Percentiles rank a stretch among this genome's conserved stretches.
Evolutionary conservation across 78 protist genomes (phyloP).

Genomic region (Dictyostelium intermedium): DNA sequence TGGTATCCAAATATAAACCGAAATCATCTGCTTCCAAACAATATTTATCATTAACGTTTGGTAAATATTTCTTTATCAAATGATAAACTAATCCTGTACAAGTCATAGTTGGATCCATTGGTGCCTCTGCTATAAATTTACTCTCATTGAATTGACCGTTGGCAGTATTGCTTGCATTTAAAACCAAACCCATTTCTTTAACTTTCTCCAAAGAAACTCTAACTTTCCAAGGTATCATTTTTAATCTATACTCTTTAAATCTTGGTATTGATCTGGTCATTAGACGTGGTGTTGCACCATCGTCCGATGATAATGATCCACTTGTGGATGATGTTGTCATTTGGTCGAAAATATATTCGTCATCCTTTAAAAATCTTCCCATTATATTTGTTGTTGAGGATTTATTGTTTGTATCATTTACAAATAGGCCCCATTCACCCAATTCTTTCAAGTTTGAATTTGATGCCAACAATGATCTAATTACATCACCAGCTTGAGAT

Average conservation of each 20-base stretch:
- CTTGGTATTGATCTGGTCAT: not conserved
- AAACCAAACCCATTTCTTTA: conserved; percentile 42
- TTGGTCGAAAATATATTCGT: conserved; percentile 50
- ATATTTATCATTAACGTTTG: not conserved
- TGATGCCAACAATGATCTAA: conserved; percentile 23
- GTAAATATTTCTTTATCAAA: conserved; percentile 24
- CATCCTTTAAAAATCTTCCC: conserved; percentile 55
- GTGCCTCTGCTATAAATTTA: conserved; percentile 27
- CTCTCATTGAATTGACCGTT: not conserved
- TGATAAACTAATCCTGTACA: conserved; percentile 65
- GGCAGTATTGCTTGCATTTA: not conserved
- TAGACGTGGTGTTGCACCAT: not conserved
- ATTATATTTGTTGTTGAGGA: not conserved
- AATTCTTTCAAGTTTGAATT: conserved; percentile 53
- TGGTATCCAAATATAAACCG: conserved; percentile 39
- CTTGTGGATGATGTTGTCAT: not conserved
- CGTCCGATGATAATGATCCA: not conserved
- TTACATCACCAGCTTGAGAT: conserved; percentile 69
- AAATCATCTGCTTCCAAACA: conserved; percentile 67
- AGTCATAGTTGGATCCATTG: conserved; percentile 77
- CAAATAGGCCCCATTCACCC: conserved; percentile 80
- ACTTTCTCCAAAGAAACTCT: conserved; percentile 19
- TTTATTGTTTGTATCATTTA: not conserved
- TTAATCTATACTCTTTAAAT: conserved; percentile 35
- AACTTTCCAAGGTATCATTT: conserved; percentile 75